Evolutionary conservation across 176 grass and related monocot genomes (phyloP).

Genomic region (Neostapfia colusana): DNA sequence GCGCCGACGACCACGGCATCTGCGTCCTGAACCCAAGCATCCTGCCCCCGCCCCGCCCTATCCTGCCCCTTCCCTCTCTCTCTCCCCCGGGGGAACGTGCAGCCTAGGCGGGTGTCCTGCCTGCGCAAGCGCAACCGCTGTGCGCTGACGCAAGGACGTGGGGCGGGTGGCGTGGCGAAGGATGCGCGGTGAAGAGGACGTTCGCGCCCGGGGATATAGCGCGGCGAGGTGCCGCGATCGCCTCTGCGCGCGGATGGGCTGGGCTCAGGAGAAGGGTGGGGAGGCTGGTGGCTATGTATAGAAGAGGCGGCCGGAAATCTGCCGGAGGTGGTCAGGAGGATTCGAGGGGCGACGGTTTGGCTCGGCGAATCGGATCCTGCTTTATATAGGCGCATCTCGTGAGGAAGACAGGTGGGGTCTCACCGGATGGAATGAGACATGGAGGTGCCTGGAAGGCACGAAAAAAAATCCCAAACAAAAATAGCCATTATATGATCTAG

Average conservation of each 20-base stretch:
- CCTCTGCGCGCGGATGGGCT: slow-evolving; percentile 9
- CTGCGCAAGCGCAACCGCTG: slow-evolving; percentile 7
- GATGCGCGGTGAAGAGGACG: slow-evolving; percentile 29
- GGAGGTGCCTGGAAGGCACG: no score
- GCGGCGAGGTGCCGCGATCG: slow-evolving; percentile 34
- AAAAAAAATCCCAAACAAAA: no score
- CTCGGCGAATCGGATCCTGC: slow-evolving; percentile 11
- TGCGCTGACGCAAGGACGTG: slow-evolving; percentile 5
- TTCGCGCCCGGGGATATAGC: slow-evolving; percentile 34
- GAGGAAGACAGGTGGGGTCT: neutral
- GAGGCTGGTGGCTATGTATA: slow-evolving; percentile 50
- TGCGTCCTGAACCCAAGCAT: slow-evolving; percentile 56
- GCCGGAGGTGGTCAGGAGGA: neutral
- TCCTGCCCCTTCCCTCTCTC: neutral
- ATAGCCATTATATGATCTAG: no score
- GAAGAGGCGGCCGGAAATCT: slow-evolving; percentile 16
- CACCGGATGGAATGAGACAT: no score
- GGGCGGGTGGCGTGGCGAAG: neutral
- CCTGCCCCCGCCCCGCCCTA: neutral
- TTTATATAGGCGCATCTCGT: slow-evolving; percentile 6
- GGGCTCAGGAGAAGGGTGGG: neutral
- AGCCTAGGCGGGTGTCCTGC: neutral
- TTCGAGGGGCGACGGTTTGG: neutral
- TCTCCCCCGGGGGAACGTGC: neutral
- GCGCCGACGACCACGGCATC: slow-evolving; percentile 43